Base-by-base conservation (phyloP, 331 rosid species). In the Cucumis variabilis region DNA sequence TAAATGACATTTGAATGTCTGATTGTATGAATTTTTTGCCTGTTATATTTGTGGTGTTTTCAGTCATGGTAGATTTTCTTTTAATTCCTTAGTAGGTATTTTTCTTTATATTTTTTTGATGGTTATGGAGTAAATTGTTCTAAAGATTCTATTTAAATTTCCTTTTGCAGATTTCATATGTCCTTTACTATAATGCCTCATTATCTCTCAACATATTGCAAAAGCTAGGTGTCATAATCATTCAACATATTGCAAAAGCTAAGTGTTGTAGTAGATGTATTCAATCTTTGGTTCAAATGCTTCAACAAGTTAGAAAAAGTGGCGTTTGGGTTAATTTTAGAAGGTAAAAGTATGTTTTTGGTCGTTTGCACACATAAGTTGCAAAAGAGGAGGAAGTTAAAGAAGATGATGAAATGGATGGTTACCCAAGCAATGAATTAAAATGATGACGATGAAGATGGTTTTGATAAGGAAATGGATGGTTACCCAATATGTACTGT, bases 381-480 rank as follows among this genome's bases (percentile, higher is more conserved):
- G 94, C 98, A 23, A 94, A 96, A 87, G 99, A 93, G 84, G 98
- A 92, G 79, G 99, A 93, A 89, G 96, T 88, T 55, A 98, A 96
- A 90, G 99, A 96, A 78, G 98, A 96, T 25, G 96, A 96, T 88
- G 97, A n/a, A n/a, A n/a, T n/a, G n/a, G n/a, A n/a, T n/a, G n/a
- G n/a, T n/a, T n/a, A n/a, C n/a, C n/a, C n/a, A n/a, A n/a, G n/a
- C n/a, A n/a, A 95, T 80, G 95, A 98, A 96, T 79, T 98, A 93
- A 19, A 98, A 94, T 13, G 96, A 94, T 58, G 99, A 95, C 10
- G 96, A 93, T 62, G 99, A 90, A 55, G 96, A 89, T 88, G 97
- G 92, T 71, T 95, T 94, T 90, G 98, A 96, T 88, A 96, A 89
- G 93, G 98, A 96, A 88, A 94, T 96, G 99, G 99, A 33, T 33